Conservation (phyloP, 2,329 filamentous ascomycete species). For the Aspergillus eucalypticola region DNA sequence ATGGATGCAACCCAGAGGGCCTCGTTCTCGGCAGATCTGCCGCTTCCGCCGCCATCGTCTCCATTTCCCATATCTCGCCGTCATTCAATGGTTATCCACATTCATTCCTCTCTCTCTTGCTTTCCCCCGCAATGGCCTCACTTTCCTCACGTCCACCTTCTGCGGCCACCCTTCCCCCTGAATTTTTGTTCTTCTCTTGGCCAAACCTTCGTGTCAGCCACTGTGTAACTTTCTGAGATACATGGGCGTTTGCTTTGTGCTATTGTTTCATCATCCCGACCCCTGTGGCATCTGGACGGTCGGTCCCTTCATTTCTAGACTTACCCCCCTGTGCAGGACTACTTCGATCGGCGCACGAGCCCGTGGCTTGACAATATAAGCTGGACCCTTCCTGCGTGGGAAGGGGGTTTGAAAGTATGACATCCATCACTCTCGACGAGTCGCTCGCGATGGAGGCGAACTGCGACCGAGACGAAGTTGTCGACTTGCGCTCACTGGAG, state of each 20-base stretch:
- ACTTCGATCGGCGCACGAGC: background rate
- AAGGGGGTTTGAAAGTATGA: background rate
- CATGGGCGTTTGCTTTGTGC: conserved; percentile 22
- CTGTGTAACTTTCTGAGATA: conserved; percentile 17
- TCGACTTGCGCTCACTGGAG: conserved; percentile 61
- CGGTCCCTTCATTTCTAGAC: conserved; percentile 16
- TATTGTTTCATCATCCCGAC: conserved; percentile 25
- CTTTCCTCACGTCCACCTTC: conserved; percentile 17
- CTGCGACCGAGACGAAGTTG: conserved; percentile 31
- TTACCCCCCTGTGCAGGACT: background rate
- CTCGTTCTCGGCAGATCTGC: conserved; percentile 16
- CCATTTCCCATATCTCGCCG: conserved; percentile 7
- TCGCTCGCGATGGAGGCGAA: conserved; percentile 33
- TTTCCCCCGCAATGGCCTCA: conserved; percentile 16
- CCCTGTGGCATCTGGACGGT: conserved; percentile 19
- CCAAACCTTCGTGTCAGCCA: conserved; percentile 15
- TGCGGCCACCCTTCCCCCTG: conserved; percentile 7
- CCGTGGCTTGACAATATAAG: conserved; percentile 7
- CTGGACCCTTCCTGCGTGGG: background rate
- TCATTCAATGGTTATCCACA: conserved; percentile 5
- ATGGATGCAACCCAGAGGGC: background rate
- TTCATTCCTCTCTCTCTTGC: conserved; percentile 1
- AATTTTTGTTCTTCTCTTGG: background rate
- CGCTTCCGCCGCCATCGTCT: conserved; percentile 11
- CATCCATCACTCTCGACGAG: conserved; percentile 35